phyloP scores from a whole-genome alignment of 2,329 filamentous ascomycete species.

The Mycogone perniciosa region DNA sequence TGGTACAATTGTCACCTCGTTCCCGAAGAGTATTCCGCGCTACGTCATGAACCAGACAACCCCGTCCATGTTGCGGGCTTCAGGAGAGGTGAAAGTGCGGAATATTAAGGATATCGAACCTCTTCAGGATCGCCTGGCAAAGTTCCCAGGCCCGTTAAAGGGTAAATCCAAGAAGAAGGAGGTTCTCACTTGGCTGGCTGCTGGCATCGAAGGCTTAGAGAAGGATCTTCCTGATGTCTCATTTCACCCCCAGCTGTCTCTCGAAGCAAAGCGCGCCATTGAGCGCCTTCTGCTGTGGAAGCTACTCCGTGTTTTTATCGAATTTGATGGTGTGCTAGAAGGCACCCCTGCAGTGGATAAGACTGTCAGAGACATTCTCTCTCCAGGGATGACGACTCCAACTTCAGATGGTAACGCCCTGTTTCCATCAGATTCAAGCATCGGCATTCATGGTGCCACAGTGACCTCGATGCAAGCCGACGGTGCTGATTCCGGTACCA shows the following conservation, averaged over 20 bases:
- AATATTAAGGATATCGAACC: conserved; percentile 68
- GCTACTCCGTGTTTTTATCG: conserved; percentile 71
- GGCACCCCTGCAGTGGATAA: conserved; percentile 65
- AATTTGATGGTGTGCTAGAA: conserved; percentile 78
- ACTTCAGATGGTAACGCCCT: conserved; percentile 21
- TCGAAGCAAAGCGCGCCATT: conserved; percentile 62
- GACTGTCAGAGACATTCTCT: conserved; percentile 67
- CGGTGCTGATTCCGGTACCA: conserved; percentile 58
- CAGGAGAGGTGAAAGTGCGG: conserved; percentile 75
- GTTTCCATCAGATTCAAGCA: conserved; percentile 19
- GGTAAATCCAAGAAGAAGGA: conserved; percentile 96
- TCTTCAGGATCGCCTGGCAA: conserved; percentile 63
- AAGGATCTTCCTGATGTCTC: conserved; percentile 44
- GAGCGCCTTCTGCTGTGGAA: conserved; percentile 87
- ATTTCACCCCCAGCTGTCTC: conserved; percentile 45
- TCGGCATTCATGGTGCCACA: conserved; percentile 21
- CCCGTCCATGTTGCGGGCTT: conserved; percentile 74
- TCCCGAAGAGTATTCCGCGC: conserved; percentile 81
- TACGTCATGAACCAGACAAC: conserved; percentile 68
- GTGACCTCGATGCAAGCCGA: conserved; percentile 49
- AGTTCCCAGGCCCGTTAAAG: conserved; percentile 85
- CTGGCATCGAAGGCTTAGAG: conserved; percentile 70
- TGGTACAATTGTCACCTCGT: conserved; percentile 73
- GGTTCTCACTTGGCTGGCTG: conserved; percentile 68
- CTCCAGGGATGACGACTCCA: conserved; percentile 42